These are phyloP conservation scores for Ophiostoma sp. DNA, from an alignment of 2,329 filamentous ascomycete species.

Conservation along the genomic window DNA sequence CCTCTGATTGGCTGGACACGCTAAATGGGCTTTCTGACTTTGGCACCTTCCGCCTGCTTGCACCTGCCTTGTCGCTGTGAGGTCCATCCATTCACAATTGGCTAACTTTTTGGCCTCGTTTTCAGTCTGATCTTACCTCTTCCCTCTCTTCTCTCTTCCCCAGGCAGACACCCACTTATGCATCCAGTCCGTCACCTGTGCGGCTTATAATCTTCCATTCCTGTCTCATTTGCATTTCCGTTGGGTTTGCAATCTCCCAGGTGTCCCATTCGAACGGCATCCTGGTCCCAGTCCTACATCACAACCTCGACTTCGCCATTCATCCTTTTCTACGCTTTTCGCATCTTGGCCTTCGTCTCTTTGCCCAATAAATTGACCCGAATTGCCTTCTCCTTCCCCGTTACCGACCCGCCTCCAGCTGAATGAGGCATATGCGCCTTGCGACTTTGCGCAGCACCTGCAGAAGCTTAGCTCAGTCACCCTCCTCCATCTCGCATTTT, in stretches of 20 bases:
- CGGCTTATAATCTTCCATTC: not conserved
- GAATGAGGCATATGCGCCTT: constrained; percentile 28
- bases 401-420: constrained; percentile 19
- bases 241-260: not conserved
- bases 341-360: not conserved
- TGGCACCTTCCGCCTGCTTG: not conserved
- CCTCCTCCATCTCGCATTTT: not conserved
- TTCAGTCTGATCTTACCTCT: not conserved
- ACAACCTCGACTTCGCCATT: not conserved
- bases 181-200: not conserved
- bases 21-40: not conserved
- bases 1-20: constrained; percentile 5
- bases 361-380: not conserved
- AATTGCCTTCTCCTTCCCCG: not conserved
- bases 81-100: not conserved
- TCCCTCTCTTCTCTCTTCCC: not conserved
- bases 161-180: constrained; percentile 7
- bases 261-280: not conserved
- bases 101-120: constrained; percentile 3
- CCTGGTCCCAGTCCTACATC: not conserved
- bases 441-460: constrained; percentile 31
- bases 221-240: not conserved
- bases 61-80: not conserved
- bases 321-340: not conserved
- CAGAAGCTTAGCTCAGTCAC: constrained; percentile 25